Conservation (phyloP, 495 filamentous ascomycete genomes). For the Hypoxylon lienhwacheense region DNA sequence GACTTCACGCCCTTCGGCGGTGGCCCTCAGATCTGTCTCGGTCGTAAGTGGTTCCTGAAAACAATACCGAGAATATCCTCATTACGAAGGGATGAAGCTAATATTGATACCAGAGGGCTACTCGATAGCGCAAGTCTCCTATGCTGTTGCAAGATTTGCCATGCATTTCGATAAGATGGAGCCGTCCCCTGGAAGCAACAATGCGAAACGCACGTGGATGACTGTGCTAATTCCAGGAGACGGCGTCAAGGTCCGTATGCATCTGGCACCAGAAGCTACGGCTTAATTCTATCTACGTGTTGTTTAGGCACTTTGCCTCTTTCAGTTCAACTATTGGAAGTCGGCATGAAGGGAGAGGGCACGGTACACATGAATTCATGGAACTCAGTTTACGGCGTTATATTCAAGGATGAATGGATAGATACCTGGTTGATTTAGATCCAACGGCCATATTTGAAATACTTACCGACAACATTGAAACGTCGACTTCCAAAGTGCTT, state of each 20-base stretch:
- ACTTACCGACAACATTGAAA: too few species aligned
- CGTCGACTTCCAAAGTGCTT: too few species aligned
- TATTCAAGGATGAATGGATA: too few species aligned
- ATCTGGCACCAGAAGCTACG: not conserved
- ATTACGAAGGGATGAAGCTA: not conserved
- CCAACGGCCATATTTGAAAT: too few species aligned
- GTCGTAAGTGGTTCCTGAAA: conserved; percentile 4
- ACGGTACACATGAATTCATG: too few species aligned
- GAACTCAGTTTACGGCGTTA: too few species aligned
- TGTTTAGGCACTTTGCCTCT: not conserved
- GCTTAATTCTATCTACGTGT: not conserved
- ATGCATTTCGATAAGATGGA: conserved; percentile 11
- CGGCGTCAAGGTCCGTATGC: conserved; percentile 11
- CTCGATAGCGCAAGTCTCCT: conserved; percentile 6
- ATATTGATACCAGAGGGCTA: not conserved
- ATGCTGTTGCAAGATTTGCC: conserved; percentile 6
- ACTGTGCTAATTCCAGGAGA: conserved; percentile 11
- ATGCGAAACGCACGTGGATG: conserved; percentile 15
- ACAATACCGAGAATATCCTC: too few species aligned
- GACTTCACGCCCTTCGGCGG: conserved; percentile 64
- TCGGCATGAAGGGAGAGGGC: too few species aligned
- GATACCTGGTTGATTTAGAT: too few species aligned
- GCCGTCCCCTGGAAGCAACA: conserved; percentile 5
- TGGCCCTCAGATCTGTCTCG: conserved; percentile 49
- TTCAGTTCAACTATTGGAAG: too few species aligned